Base-by-base conservation (phyloP, 352 stramenopile species). In the Globisporangium parvum region DNA sequence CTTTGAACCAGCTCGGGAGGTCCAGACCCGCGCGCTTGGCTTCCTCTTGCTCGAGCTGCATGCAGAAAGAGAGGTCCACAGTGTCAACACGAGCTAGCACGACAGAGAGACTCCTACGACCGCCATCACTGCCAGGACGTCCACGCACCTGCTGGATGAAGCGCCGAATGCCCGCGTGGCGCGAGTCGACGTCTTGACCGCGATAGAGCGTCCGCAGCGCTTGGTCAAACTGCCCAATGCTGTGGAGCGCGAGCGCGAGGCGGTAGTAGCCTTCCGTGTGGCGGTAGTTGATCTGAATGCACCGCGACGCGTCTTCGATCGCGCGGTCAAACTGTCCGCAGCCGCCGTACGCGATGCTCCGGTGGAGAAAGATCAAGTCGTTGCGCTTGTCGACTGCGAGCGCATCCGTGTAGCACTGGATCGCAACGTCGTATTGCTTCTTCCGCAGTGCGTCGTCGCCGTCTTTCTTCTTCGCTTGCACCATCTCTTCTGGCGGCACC, bases 261-360 rank as follows among this genome's bases (percentile, higher is more conserved):
- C 70, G 71, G 42, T 82, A 85, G 56, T 85, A 85, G 1, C 74
- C 74, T 49, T 85, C 71, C 1, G 79, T 58, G 33, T 85, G 74
- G 6, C 68, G 70, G 50, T 85, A 85, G 51, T 85, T 85, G 41
- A 85, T 75, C 31, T 75, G 69, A 10, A 85, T 81, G 53, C 71
- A 85, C 55, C 67, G 69, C 9, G 74, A 81, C 2, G 74, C 71
- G 45, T 85, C 74, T 41, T 85, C 74, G 12, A 78, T 76, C 8
- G 74, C 71, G 21, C 66, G 69, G 10, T 59, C 47, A 41, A 82
- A 69, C 44, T 76, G 55, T 3, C 61, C 62, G 11, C 62, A 60
- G n/a, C 65, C 71, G 10, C 62, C 63, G 33, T 77, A 52, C 0
- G 74, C 74, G 31, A 85, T 85, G 57, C 74, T 73, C 59, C 74